phyloP scores from a whole-genome alignment of 768 basidiomycete species.

The Suillus cothurnatus region DNA sequence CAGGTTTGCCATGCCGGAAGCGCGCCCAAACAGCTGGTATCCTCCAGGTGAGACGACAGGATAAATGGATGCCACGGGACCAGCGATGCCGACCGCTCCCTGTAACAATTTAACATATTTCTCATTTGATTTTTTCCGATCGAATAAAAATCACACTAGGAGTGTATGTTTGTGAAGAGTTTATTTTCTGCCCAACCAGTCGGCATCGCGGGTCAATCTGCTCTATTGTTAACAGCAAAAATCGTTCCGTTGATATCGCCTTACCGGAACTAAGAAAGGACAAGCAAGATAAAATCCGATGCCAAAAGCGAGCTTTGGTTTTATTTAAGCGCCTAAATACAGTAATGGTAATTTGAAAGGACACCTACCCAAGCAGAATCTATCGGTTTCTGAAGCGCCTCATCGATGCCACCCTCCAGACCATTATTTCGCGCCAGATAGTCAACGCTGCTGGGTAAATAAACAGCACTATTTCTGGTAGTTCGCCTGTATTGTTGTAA shows the following conservation, averaged over 20 bases:
- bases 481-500: conserved; percentile 58
- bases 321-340: neutral
- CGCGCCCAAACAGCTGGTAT: conserved; percentile 65
- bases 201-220: conserved; percentile 61
- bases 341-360: neutral
- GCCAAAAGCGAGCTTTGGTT: conserved; percentile 54
- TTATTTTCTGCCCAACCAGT: conserved; percentile 73
- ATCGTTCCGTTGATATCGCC: conserved; percentile 13
- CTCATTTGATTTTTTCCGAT: neutral
- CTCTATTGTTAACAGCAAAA: neutral
- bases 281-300: conserved; percentile 68
- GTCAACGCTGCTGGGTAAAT: conserved; percentile 68
- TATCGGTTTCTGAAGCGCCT: conserved; percentile 48
- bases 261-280: conserved; percentile 60
- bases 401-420: conserved; percentile 42
- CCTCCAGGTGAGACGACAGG: conserved; percentile 67
- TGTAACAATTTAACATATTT: conserved; percentile 23
- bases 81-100: conserved; percentile 72
- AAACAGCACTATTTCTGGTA: conserved; percentile 57
- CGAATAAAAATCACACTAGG: conserved; percentile 45
- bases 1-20: conserved; percentile 68
- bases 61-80: conserved; percentile 66
- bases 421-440: conserved; percentile 69
- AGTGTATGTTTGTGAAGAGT: conserved; percentile 68
- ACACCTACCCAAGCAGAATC: conserved; percentile 50